Conservation (phyloP, 192 early-diverging fungal species). For the Haplosporangium gracile region DNA sequence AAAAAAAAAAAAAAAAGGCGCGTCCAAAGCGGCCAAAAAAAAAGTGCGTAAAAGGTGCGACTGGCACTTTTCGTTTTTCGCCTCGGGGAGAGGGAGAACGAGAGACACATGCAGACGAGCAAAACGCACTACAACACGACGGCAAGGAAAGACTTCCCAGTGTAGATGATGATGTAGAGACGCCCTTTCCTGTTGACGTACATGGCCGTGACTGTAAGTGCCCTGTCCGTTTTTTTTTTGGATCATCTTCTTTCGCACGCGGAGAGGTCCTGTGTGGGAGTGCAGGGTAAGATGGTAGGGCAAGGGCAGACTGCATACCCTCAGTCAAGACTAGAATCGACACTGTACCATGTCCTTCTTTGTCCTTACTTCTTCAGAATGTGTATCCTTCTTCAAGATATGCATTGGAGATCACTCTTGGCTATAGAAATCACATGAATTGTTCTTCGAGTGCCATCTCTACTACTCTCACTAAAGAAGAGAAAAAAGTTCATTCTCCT, state of each 20-base stretch:
- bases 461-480: not conserved
- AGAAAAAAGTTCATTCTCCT: not conserved
- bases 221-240: too few species aligned
- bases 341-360: not conserved
- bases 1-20: not conserved
- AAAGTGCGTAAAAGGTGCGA: not conserved
- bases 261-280: too few species aligned
- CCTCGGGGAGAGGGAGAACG: not conserved
- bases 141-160: not conserved
- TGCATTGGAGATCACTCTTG: not conserved
- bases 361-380: not conserved
- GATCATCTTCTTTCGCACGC: too few species aligned
- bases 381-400: not conserved
- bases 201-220: too few species aligned
- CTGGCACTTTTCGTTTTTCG: not conserved
- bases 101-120: not conserved
- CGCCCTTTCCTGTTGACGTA: not conserved
- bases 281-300: too few species aligned
- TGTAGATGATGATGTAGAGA: not conserved
- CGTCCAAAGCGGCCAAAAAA: not conserved
- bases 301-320: not conserved
- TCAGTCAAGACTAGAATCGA: not conserved
- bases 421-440: conserved; percentile 1
- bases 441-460: not conserved
- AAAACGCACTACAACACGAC: not conserved